phyloP scores from a whole-genome alignment of 2,329 filamentous ascomycete genomes.

The Coniochaeta hoffmannii region DNA sequence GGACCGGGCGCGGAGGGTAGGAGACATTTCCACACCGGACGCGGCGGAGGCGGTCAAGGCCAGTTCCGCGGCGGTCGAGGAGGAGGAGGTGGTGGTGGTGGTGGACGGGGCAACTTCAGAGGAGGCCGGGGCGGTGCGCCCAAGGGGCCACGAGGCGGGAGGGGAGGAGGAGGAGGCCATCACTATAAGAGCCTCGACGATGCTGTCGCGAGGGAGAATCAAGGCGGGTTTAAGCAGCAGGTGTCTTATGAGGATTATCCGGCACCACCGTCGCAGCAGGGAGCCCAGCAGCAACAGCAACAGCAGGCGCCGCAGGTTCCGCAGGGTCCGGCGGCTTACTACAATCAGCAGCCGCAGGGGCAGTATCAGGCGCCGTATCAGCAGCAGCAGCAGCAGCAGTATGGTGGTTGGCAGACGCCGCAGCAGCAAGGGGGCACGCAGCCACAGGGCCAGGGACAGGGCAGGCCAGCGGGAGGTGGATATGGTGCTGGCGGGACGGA shows the following conservation, averaged over 20 bases:
- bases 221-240: conserved; percentile 31
- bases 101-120: conserved; percentile 24
- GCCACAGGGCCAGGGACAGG: neutral
- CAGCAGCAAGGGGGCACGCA: neutral
- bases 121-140: conserved; percentile 28
- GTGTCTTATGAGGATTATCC: conserved; percentile 40
- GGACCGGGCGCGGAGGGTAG: neutral
- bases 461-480: conserved; percentile 12
- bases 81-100: conserved; percentile 22
- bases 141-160: conserved; percentile 35
- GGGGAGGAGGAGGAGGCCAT: conserved; percentile 41
- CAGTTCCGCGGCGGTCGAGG: conserved; percentile 29
- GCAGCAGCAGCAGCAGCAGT: conserved; percentile 6
- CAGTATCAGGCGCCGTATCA: conserved; percentile 6
- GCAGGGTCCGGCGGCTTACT: neutral
- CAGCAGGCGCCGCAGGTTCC: neutral
- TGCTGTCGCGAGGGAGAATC: conserved; percentile 40
- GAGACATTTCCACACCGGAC: conserved; percentile 19
- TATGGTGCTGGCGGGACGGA: conserved; percentile 20
- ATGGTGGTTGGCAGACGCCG: conserved; percentile 6
- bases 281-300: conserved; percentile 4
- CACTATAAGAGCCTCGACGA: conserved; percentile 64
- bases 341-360: conserved; percentile 7
- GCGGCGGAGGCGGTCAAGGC: conserved; percentile 19
- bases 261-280: conserved; percentile 9